These are phyloP conservation scores for Ambrosia trifida DNA, from an alignment of 129 eudicot genomes.

Conservation along the genomic window DNA sequence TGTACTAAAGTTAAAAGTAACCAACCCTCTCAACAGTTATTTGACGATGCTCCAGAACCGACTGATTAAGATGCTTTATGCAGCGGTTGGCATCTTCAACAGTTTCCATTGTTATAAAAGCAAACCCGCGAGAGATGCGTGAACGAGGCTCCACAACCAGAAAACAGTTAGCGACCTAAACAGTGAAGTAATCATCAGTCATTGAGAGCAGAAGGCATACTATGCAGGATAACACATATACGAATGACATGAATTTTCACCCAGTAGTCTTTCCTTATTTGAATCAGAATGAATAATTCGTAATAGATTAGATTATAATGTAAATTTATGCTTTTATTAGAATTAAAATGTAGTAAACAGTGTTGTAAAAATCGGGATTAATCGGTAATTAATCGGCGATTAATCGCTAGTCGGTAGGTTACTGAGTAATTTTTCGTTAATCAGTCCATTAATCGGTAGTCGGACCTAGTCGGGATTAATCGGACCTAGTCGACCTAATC, in stretches of 20 bases:
- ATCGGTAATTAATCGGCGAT: too few species aligned
- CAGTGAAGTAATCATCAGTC: background rate
- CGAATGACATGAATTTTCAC: background rate
- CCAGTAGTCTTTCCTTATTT: background rate
- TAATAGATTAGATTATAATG: background rate
- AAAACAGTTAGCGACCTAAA: slow-evolving; percentile 80
- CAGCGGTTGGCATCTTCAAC: slow-evolving; percentile 92
- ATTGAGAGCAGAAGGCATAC: background rate
- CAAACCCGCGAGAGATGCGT: slow-evolving; percentile 93
- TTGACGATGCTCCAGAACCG: slow-evolving; percentile 92
- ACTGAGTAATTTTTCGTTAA: too few species aligned
- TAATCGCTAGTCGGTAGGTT: too few species aligned
- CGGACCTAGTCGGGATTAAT: too few species aligned
- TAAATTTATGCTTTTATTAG: background rate
- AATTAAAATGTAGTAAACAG: background rate
- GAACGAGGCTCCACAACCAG: slow-evolving; percentile 99
- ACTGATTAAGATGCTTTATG: slow-evolving; percentile 86
- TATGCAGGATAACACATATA: background rate
- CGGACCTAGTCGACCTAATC: too few species aligned
- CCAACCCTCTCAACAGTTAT: slow-evolving; percentile 98
- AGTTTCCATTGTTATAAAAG: slow-evolving; percentile 81
- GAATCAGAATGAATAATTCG: background rate
- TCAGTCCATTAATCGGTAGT: too few species aligned
- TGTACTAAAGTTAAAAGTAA: background rate
- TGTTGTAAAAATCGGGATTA: too few species aligned